These are phyloP conservation scores for Apiotrichum siamense DNA, from an alignment of 1,284 basidiomycete genomes.

Conservation along the genomic window DNA sequence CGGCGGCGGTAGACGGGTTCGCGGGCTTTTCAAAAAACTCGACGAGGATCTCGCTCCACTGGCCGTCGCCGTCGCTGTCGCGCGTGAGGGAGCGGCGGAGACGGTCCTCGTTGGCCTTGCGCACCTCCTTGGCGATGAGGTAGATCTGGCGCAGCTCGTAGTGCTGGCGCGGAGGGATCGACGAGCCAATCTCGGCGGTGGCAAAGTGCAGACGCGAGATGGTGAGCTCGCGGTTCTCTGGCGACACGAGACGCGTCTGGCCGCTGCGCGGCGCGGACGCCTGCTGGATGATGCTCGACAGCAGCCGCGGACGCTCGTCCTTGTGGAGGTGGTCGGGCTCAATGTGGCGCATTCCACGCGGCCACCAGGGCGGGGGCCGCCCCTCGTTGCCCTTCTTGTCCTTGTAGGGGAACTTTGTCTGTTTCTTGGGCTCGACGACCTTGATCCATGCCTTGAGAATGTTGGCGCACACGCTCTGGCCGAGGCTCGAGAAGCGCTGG, in stretches of 20 bases:
- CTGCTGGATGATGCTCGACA: conserved; percentile 49
- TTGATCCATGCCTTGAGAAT: conserved; percentile 54
- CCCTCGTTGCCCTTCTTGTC: conserved; percentile 53
- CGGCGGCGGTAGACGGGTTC: neutral
- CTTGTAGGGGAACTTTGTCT: conserved; percentile 53
- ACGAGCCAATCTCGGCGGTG: conserved; percentile 49
- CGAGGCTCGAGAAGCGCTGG: conserved; percentile 46
- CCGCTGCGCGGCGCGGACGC: conserved; percentile 24
- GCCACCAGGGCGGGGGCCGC: conserved; percentile 53
- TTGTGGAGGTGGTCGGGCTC: conserved; percentile 54
- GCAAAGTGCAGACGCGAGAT: conserved; percentile 50
- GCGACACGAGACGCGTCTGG: conserved; percentile 8
- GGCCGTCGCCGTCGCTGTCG: conserved; percentile 1
- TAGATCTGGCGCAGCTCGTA: conserved; percentile 51
- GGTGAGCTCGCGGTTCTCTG: conserved; percentile 24
- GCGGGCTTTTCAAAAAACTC: conserved; percentile 30
- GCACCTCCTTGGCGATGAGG: conserved; percentile 48
- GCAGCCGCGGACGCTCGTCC: conserved; percentile 49
- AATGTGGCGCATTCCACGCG: conserved; percentile 49
- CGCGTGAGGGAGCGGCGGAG: conserved; percentile 3
- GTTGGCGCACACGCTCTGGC: conserved; percentile 52
- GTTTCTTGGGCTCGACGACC: conserved; percentile 54
- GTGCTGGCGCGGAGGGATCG: conserved; percentile 49
- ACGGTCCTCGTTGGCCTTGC: conserved; percentile 21
- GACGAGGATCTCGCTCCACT: conserved; percentile 12